phyloP scores from a whole-genome alignment of 768 basidiomycete genomes.

The Suillus bovinus region DNA sequence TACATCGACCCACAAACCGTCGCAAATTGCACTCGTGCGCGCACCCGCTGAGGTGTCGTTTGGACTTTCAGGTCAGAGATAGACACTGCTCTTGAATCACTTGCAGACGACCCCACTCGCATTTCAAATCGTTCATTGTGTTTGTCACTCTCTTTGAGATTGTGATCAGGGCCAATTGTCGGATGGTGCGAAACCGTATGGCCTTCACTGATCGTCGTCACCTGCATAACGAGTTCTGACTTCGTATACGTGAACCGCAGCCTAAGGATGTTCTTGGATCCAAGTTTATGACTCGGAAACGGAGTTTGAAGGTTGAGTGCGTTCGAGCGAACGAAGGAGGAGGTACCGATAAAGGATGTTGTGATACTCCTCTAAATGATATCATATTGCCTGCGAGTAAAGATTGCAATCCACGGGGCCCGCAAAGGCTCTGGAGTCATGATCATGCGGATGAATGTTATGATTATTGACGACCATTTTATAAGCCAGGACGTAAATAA shows the following conservation, averaged over 20 bases:
- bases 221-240: not conserved
- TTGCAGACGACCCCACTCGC: not conserved
- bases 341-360: not conserved
- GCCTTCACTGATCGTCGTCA: not conserved
- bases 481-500: not conserved
- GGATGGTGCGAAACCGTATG: not conserved
- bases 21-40: conserved; percentile 46
- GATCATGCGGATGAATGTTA: not conserved
- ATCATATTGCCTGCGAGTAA: not conserved
- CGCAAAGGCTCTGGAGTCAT: not conserved
- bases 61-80: conserved; percentile 8
- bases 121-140: not conserved
- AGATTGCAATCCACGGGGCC: not conserved
- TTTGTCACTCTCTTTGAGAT: not conserved
- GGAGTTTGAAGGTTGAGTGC: not conserved
- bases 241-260: not conserved
- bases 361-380: not conserved
- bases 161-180: not conserved
- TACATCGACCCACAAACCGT: conserved; percentile 58
- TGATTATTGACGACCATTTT: not conserved
- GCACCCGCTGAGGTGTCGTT: conserved; percentile 10
- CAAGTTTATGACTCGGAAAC: not conserved
- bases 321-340: not conserved
- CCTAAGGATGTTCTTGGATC: not conserved
- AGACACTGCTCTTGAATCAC: not conserved